Evolutionary conservation across 805 yeast genomes (phyloP).

Genomic region (Barnettozyma sp.): DNA sequence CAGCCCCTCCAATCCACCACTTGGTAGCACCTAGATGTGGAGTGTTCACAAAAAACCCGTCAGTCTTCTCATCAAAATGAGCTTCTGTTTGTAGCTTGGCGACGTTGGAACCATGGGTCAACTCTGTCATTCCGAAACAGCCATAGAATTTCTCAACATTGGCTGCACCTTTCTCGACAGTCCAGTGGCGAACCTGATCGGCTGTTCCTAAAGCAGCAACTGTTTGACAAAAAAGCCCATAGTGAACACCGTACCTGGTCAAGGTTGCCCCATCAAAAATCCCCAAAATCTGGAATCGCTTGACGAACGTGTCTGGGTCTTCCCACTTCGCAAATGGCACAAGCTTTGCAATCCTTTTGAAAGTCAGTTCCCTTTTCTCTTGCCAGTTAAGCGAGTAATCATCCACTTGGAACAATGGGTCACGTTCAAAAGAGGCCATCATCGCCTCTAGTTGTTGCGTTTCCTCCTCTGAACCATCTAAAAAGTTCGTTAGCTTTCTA

Average conservation of each 20-base stretch:
- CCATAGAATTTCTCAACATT: constrained; percentile 58
- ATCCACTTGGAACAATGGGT: constrained; percentile 49
- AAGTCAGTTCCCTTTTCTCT: constrained; percentile 53
- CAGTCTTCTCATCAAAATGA: constrained; percentile 55
- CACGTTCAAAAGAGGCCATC: constrained; percentile 55
- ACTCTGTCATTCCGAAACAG: constrained; percentile 89
- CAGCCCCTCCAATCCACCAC: constrained; percentile 99
- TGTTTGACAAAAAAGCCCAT: constrained; percentile 75
- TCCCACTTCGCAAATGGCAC: constrained; percentile 46
- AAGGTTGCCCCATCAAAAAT: constrained; percentile 71
- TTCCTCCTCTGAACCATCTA: constrained; percentile 42
- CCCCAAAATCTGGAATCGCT: constrained; percentile 49
- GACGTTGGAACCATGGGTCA: constrained; percentile 90
- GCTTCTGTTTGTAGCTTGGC: constrained; percentile 90
- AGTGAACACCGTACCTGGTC: constrained; percentile 82
- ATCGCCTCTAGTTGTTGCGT: constrained; percentile 39
- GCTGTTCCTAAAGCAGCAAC: constrained; percentile 81
- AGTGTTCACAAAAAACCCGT: constrained; percentile 70
- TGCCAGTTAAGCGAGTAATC: constrained; percentile 47
- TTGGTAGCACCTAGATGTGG: constrained; percentile 91
- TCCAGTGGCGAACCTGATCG: constrained; percentile 80
- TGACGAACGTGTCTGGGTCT: constrained; percentile 37
- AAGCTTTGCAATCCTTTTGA: constrained; percentile 38
- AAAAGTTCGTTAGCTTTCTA: constrained; percentile 42
- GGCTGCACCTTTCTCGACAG: constrained; percentile 55